Conservation (phyloP, 2,329 filamentous ascomycete genomes). For the Diatrype stigma region DNA sequence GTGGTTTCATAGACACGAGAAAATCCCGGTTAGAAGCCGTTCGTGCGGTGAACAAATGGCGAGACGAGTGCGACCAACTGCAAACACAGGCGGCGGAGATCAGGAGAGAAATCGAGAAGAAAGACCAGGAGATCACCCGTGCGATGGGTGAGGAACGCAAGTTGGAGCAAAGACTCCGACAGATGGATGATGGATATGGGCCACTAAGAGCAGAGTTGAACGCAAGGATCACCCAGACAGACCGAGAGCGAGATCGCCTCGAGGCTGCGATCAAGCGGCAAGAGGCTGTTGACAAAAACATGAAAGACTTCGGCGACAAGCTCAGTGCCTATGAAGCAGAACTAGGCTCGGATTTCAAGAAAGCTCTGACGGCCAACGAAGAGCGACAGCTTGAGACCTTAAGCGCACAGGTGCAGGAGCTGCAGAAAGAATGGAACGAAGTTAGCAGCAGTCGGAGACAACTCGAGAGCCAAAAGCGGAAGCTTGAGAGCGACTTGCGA, state of each 20-base stretch:
- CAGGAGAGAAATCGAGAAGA: conserved; percentile 64
- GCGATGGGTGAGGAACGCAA: conserved; percentile 83
- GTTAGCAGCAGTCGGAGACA: conserved; percentile 70
- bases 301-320: conserved; percentile 73
- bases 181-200: conserved; percentile 77
- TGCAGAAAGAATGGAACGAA: conserved; percentile 74
- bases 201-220: conserved; percentile 74
- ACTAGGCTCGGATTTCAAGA: conserved; percentile 83
- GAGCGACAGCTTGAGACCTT: conserved; percentile 74
- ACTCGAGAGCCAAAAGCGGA: conserved; percentile 74
- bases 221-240: conserved; percentile 69
- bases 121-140: conserved; percentile 84
- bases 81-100: conserved; percentile 62
- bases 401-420: conserved; percentile 62
- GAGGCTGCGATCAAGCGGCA: conserved; percentile 62
- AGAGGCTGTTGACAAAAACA: conserved; percentile 67
- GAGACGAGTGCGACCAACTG: conserved; percentile 68
- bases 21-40: conserved; percentile 86
- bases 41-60: conserved; percentile 68
- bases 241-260: conserved; percentile 68
- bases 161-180: conserved; percentile 70
- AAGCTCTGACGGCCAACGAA: conserved; percentile 77
- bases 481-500: conserved; percentile 81
- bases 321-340: conserved; percentile 76
- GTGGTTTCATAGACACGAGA: conserved; percentile 85